Evolutionary conservation across 2,329 filamentous ascomycete species (phyloP).

Genomic region (Stachybotrys elegans): DNA sequence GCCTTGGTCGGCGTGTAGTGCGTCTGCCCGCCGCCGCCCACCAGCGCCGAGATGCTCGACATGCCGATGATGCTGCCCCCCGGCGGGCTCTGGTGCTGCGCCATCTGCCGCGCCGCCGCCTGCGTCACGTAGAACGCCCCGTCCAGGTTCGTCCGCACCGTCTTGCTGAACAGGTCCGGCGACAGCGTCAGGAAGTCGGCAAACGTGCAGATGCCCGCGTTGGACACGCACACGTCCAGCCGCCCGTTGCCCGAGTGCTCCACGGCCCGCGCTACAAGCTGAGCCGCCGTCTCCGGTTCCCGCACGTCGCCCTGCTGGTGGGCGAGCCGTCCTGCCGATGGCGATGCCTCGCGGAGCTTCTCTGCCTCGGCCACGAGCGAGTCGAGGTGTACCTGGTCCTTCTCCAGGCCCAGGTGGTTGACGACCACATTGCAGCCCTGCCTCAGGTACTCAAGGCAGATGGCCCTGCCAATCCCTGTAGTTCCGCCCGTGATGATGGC

Average conservation of each 20-base stretch:
- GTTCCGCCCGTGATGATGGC: slow-evolving; percentile 84
- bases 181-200: slow-evolving; percentile 76
- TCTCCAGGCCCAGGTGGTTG: slow-evolving; percentile 65
- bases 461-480: slow-evolving; percentile 82
- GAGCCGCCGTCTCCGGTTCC: slow-evolving; percentile 63
- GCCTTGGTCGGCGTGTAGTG: slow-evolving; percentile 91
- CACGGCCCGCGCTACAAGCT: slow-evolving; percentile 64
- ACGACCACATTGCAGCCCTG: slow-evolving; percentile 77
- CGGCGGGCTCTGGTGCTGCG: slow-evolving; percentile 49
- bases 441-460: slow-evolving; percentile 70
- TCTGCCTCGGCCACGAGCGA: slow-evolving; percentile 49
- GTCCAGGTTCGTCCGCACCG: slow-evolving; percentile 74
- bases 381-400: slow-evolving; percentile 45
- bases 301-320: slow-evolving; percentile 74
- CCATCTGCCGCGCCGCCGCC: slow-evolving; percentile 81
- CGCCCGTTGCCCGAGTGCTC: slow-evolving; percentile 49
- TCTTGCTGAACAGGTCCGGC: slow-evolving; percentile 64
- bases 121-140: slow-evolving; percentile 87
- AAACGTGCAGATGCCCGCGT: slow-evolving; percentile 86
- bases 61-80: slow-evolving; percentile 79
- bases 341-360: slow-evolving; percentile 36
- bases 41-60: slow-evolving; percentile 67
- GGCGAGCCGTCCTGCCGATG: slow-evolving; percentile 50
- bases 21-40: slow-evolving; percentile 72
- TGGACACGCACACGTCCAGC: slow-evolving; percentile 77